phyloP scores from a whole-genome alignment of 805 yeast species.

The Candida boidinii region DNA sequence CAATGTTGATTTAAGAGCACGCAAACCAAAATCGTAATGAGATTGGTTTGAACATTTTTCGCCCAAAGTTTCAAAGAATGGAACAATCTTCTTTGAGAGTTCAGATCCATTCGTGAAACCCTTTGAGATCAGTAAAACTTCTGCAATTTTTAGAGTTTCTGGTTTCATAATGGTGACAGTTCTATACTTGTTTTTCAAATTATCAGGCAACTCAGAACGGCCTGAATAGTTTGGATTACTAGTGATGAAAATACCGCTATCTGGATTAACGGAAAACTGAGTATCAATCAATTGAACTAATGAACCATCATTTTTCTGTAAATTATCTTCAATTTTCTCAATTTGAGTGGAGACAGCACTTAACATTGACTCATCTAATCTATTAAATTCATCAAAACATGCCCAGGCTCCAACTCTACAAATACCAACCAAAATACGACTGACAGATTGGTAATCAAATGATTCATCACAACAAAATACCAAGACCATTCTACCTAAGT shows the following conservation, averaged over 20 bases:
- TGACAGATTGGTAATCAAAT: constrained; percentile 73
- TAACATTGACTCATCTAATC: constrained; percentile 60
- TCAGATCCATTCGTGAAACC: constrained; percentile 47
- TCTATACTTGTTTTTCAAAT: constrained; percentile 70
- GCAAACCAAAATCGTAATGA: constrained; percentile 87
- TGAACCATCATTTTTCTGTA: constrained; percentile 13
- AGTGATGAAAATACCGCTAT: constrained; percentile 75
- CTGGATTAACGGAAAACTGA: constrained; percentile 28
- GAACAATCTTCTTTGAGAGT: constrained; percentile 41
- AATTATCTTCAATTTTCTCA: constrained; percentile 56
- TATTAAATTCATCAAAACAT: constrained; percentile 91
- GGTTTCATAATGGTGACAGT: constrained; percentile 69
- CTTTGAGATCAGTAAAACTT: constrained; percentile 62
- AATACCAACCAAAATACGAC: constrained; percentile 69
- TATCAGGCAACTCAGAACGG: constrained; percentile 76
- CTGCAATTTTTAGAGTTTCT: constrained; percentile 59
- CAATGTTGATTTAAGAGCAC: constrained; percentile 68
- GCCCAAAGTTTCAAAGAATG: constrained; percentile 41
- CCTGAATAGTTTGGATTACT: constrained; percentile 90
- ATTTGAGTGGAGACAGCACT: constrained; percentile 83
- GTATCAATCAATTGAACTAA: constrained; percentile 36
- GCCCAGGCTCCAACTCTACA: constrained; percentile 89
- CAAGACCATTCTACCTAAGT: constrained; percentile 69
- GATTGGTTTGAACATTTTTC: constrained; percentile 38
- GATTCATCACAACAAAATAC: constrained; percentile 91